Evolutionary conservation across 345 rosid species (phyloP).

Genomic region (Turnera subulata): DNA sequence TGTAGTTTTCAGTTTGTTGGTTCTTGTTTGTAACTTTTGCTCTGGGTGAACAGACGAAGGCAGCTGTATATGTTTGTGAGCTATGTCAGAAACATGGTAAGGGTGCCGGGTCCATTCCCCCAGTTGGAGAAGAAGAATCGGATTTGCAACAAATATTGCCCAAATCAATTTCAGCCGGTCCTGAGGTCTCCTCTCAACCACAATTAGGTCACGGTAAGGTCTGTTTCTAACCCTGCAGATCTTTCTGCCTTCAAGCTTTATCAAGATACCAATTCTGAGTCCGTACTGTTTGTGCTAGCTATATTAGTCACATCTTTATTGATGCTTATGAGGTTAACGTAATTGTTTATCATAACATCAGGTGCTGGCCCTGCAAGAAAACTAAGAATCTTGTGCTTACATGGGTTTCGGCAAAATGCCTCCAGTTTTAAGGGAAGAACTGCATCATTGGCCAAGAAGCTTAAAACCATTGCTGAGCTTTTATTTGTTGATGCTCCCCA

Average conservation of each 20-base stretch:
- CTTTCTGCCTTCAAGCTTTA: slow-evolving; percentile 1
- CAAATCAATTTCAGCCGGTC: slow-evolving; percentile 21
- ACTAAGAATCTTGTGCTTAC: slow-evolving; percentile 83
- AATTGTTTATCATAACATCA: slow-evolving; percentile 16
- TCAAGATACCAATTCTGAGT: not conserved
- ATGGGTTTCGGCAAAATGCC: slow-evolving; percentile 93
- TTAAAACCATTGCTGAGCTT: slow-evolving; percentile 71
- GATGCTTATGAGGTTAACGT: slow-evolving; percentile 2
- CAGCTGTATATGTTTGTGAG: slow-evolving; percentile 60
- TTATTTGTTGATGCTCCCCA: slow-evolving; percentile 80
- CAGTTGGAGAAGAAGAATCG: slow-evolving; percentile 19
- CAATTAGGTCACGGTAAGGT: slow-evolving; percentile 54
- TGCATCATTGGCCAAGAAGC: slow-evolving; percentile 89
- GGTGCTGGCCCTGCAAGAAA: slow-evolving; percentile 44
- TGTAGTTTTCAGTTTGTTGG: not conserved
- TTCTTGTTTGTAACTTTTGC: slow-evolving; percentile 20
- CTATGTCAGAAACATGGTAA: slow-evolving; percentile 72
- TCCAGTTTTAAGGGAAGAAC: slow-evolving; percentile 92
- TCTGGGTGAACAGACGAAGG: slow-evolving; percentile 47
- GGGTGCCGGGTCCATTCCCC: slow-evolving; percentile 13
- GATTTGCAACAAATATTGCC: slow-evolving; percentile 10
- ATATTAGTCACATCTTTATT: too few relatives aligned
- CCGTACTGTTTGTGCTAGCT: too few relatives aligned
- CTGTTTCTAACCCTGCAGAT: slow-evolving; percentile 29
- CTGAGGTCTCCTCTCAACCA: slow-evolving; percentile 23